phyloP scores from a whole-genome alignment of 495 filamentous ascomycete species.

The Podospora comata region DNA sequence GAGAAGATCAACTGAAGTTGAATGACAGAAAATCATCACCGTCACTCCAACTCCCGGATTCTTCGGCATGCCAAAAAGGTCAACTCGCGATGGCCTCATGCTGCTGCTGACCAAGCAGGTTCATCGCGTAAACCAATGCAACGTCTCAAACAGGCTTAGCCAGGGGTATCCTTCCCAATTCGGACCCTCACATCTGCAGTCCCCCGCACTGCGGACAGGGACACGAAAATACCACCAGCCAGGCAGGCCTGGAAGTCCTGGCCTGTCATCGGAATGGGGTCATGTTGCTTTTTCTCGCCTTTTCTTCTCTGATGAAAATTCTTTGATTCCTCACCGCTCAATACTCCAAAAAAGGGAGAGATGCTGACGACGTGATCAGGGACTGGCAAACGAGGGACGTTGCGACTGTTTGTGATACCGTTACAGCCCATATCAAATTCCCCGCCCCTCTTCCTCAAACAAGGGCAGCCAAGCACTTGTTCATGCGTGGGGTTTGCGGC shows the following conservation, averaged over 20 bases:
- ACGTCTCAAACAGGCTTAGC: constrained; percentile 22
- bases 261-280: background rate
- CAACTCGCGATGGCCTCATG: background rate
- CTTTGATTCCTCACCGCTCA: constrained; percentile 1
- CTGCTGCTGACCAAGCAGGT: background rate
- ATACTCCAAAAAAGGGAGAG: background rate
- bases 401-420: background rate
- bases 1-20: background rate
- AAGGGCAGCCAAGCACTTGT: background rate
- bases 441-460: constrained; percentile 1
- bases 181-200: constrained; percentile 14
- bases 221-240: constrained; percentile 1
- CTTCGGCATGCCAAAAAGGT: background rate
- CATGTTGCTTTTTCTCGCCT: background rate
- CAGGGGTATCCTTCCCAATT: constrained; percentile 16
- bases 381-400: too few species aligned
- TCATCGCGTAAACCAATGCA: constrained; percentile 9
- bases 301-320: background rate
- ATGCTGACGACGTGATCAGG: too few species aligned
- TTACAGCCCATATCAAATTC: background rate
- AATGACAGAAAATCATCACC: background rate
- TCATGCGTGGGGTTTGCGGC: background rate
- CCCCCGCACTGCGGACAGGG: constrained; percentile 5
- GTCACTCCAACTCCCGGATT: background rate
- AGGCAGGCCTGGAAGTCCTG: background rate